phyloP scores from a whole-genome alignment of 352 stramenopile species.

The Phytopythium delawarense region DNA sequence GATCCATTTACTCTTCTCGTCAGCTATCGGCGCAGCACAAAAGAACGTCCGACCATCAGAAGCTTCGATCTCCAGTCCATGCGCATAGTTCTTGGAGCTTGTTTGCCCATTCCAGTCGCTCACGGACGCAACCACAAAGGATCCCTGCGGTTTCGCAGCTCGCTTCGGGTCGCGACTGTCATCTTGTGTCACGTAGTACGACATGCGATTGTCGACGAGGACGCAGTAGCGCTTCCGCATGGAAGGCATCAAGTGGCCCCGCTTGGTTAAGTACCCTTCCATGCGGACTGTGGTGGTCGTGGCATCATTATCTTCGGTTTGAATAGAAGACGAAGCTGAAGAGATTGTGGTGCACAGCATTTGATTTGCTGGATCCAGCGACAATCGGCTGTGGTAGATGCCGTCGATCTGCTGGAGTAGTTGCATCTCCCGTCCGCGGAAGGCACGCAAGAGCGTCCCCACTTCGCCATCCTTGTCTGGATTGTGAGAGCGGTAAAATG shows the following conservation, averaged over 20 bases:
- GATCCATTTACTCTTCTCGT: conserved; percentile 63
- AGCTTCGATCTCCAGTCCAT: conserved; percentile 70
- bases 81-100: conserved; percentile 35
- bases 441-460: conserved; percentile 45
- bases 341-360: conserved; percentile 22
- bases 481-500: conserved; percentile 89
- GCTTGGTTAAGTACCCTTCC: conserved; percentile 76
- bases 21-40: conserved; percentile 41
- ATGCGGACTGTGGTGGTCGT: conserved; percentile 32
- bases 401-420: conserved; percentile 59
- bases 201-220: conserved; percentile 41
- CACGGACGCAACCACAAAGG: conserved; percentile 49
- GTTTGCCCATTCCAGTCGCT: conserved; percentile 75
- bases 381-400: conserved; percentile 53
- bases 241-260: conserved; percentile 61
- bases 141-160: conserved; percentile 14
- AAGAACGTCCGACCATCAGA: conserved; percentile 70
- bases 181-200: conserved; percentile 67
- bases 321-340: conserved; percentile 5
- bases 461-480: conserved; percentile 84
- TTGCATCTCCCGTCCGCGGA: conserved; percentile 42
- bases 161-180: conserved; percentile 44
- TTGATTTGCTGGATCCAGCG: conserved; percentile 24
- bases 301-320: background rate
- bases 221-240: conserved; percentile 79